phyloP scores from a whole-genome alignment of 805 yeast genomes.

The Myxozyma nipponensis region DNA sequence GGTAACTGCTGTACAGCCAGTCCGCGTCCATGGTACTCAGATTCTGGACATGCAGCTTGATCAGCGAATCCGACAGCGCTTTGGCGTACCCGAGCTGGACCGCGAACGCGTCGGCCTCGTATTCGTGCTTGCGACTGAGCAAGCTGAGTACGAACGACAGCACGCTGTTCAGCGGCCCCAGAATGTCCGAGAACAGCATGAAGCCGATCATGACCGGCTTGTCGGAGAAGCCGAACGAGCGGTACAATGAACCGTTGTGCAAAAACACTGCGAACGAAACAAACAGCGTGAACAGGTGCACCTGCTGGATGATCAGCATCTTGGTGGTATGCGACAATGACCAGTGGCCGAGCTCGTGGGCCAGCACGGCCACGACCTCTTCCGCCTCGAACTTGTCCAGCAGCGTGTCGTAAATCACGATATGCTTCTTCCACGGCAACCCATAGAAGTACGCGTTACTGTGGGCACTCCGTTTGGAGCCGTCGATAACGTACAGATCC shows the following conservation, averaged over 20 bases:
- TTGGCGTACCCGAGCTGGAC: conserved; percentile 65
- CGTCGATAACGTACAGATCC: conserved; percentile 84
- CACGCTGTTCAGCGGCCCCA: conserved; percentile 68
- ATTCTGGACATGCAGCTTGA: conserved; percentile 73
- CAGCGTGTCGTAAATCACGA: conserved; percentile 89
- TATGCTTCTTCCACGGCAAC: conserved; percentile 93
- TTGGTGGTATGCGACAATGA: conserved; percentile 80
- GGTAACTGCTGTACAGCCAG: conserved; percentile 82
- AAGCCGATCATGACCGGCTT: conserved; percentile 81
- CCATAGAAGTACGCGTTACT: conserved; percentile 97
- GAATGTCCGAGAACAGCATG: conserved; percentile 68
- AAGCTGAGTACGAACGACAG: conserved; percentile 64
- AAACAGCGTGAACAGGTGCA: conserved; percentile 61
- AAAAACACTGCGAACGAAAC: conserved; percentile 75
- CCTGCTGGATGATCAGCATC: conserved; percentile 61
- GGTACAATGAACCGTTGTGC: conserved; percentile 71
- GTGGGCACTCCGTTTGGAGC: conserved; percentile 94
- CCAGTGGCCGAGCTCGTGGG: conserved; percentile 99
- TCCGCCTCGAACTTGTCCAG: conserved; percentile 69
- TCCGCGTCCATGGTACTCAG: conserved; percentile 85
- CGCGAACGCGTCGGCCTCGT: conserved; percentile 75
- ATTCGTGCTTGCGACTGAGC: conserved; percentile 82
- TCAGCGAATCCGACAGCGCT: conserved; percentile 66
- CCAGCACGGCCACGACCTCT: conserved; percentile 90
- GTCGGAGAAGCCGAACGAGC: conserved; percentile 70